Evolutionary conservation across 2,329 filamentous ascomycete species (phyloP), one percentile per base, ranked within the genome.

Genomic region (Exophiala aquamarina): DNA sequence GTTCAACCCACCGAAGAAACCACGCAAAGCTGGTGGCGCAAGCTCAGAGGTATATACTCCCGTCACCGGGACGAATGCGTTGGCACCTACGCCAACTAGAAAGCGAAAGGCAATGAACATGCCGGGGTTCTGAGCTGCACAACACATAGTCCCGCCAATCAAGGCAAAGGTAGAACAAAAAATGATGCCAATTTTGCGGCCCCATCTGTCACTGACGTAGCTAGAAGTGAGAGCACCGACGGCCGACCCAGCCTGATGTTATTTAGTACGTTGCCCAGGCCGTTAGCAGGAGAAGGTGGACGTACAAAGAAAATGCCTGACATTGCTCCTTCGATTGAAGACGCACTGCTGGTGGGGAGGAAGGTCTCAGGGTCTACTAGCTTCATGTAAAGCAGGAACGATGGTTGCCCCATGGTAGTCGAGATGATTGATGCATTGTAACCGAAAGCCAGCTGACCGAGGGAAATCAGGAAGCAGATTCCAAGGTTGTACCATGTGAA

Each of bases 171-270:
- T 15, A 11, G 42, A 28, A 19, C 42, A 45, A 19, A 34, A 45
- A 3, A 29, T 31, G 34, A 88, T 69, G 17, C 73, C 72, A 11
- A 54, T 59, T 35, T 76, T 76, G 44, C 83, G 74, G n/a, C 83
- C 83, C 58, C 66, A 79, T 52, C 61, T 60, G 46, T 73, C 68
- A 4, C 70, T 66, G 4, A 58, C 40, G 19, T 26, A 45, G 28
- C 42, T 35, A 7, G 42, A 34, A 20, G 36, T 29, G 34, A 45
- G 36, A 19, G 36, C 42, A 31, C 36, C 36, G 26, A 37, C n/a
- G 23, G 29, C 26, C 11, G 42, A 34, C 17, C 42, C 42, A 15
- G 42, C 41, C 41, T 44, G 20, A 7, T 14, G n/a, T 18, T n/a
- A 18, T 34, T 34, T n/a, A n/a, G n/a, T n/a, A n/a, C n/a, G n/a